A percentile compares a stretch with the other conserved stretches of the same genome.
These are phyloP conservation scores for Haplosporangium sp. DNA, from an alignment of 371 early-diverging fungal genomes.

Conservation along the genomic window DNA sequence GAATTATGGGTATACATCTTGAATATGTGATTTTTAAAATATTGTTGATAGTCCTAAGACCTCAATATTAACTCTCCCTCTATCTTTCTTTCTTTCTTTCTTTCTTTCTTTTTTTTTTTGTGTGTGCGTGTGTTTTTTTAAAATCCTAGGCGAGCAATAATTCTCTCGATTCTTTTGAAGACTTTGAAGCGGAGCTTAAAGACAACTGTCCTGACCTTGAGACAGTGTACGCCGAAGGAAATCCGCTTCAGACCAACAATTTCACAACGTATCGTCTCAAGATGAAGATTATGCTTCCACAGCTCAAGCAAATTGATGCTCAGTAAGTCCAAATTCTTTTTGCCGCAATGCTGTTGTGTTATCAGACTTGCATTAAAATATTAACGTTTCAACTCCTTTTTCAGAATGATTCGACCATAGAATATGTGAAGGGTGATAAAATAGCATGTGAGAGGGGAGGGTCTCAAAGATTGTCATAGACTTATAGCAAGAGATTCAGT, in stretches of 20 bases:
- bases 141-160: conserved; percentile 80
- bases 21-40: background rate
- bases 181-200: conserved; percentile 79
- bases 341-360: too few species aligned
- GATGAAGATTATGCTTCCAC: conserved; percentile 87
- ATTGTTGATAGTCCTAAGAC: background rate
- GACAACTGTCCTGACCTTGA: conserved; percentile 66
- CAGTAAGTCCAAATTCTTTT: conserved; percentile 18
- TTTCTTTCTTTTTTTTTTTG: too few species aligned
- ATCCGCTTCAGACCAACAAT: conserved; percentile 86
- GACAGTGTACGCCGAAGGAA: conserved; percentile 96
- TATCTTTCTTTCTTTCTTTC: background rate
- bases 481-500: too few species aligned
- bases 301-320: conserved; percentile 94
- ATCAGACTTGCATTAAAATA: background rate
- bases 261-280: conserved; percentile 90
- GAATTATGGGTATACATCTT: conserved; percentile 88
- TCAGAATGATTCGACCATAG: conserved; percentile 17
- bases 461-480: too few species aligned
- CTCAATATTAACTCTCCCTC: background rate
- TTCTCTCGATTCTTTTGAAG: conserved; percentile 80
- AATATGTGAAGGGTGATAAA: background rate
- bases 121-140: too few species aligned
- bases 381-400: background rate
- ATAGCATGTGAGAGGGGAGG: background rate